A percentile compares a stretch with the other conserved stretches of the same genome.
Conservation (phyloP, 768 basidiomycete species). For the Inosperma sp. region DNA sequence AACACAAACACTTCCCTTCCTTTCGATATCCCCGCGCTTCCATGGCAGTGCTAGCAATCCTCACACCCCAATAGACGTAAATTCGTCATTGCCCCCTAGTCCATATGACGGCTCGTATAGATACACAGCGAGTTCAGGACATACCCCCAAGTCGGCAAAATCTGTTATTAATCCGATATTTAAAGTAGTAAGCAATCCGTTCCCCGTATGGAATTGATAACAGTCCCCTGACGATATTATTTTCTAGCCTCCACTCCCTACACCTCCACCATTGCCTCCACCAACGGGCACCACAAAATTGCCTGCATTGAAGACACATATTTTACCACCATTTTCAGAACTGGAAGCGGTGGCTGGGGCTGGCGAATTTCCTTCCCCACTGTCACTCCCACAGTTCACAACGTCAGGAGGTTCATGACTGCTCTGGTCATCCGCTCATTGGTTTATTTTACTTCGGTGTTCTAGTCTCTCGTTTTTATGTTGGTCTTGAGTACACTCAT, state of each 20-base stretch:
- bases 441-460: slow-evolving; percentile 19
- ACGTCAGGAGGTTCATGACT: slow-evolving; percentile 38
- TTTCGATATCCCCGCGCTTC: slow-evolving; percentile 34
- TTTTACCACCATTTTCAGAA: slow-evolving; percentile 74
- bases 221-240: slow-evolving; percentile 19
- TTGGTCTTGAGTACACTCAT: slow-evolving; percentile 17
- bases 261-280: slow-evolving; percentile 46
- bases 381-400: slow-evolving; percentile 70
- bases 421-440: slow-evolving; percentile 23
- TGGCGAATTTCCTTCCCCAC: slow-evolving; percentile 55
- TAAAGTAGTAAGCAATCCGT: slow-evolving; percentile 72
- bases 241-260: slow-evolving; percentile 49
- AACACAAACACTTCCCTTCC: slow-evolving; percentile 36
- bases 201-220: neutral
- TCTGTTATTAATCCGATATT: slow-evolving; percentile 82
- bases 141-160: slow-evolving; percentile 63
- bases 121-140: slow-evolving; percentile 48
- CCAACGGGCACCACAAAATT: slow-evolving; percentile 17
- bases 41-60: slow-evolving; percentile 33
- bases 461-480: slow-evolving; percentile 19
- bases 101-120: slow-evolving; percentile 38
- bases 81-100: slow-evolving; percentile 46
- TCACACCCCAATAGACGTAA: slow-evolving; percentile 49
- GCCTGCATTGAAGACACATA: slow-evolving; percentile 37
- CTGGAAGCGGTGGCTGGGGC: slow-evolving; percentile 78